A percentile compares a stretch with the other conserved stretches of the same genome.
Evolutionary conservation across 768 basidiomycete species (phyloP).

Genomic region (Jaapia argillacea): DNA sequence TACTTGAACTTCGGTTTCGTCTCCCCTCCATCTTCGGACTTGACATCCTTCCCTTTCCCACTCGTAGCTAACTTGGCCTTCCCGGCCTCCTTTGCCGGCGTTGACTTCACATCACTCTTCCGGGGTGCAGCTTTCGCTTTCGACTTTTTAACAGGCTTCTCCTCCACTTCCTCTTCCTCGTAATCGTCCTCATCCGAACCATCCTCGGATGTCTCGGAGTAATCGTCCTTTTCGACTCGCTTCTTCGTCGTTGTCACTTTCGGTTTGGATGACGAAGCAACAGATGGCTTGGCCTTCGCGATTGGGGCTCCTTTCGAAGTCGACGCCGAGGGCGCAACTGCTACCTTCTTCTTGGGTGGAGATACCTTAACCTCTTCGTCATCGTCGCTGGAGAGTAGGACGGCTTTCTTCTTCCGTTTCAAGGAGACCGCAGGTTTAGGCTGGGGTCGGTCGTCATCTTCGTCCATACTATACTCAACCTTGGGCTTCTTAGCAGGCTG

Average conservation of each 20-base stretch:
- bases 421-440: background rate
- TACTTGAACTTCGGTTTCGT: slow-evolving; percentile 28
- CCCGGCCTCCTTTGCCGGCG: slow-evolving; percentile 11
- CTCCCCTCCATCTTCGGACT: slow-evolving; percentile 11
- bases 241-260: slow-evolving; percentile 7
- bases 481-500: no score
- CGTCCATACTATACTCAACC: no score
- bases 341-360: slow-evolving; percentile 8
- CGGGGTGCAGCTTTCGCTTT: slow-evolving; percentile 11
- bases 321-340: background rate
- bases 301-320: background rate
- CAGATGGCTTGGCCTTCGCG: slow-evolving; percentile 7
- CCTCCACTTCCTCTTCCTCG: slow-evolving; percentile 1
- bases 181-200: background rate
- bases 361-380: slow-evolving; percentile 1
- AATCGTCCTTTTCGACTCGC: slow-evolving; percentile 2
- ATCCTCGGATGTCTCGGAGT: background rate
- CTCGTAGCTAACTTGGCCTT: background rate
- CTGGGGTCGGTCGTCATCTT: slow-evolving; percentile 2
- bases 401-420: slow-evolving; percentile 13
- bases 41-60: background rate
- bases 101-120: slow-evolving; percentile 5
- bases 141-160: slow-evolving; percentile 7
- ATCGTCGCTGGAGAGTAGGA: slow-evolving; percentile 16
- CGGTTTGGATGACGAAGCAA: slow-evolving; percentile 14